phyloP scores from a whole-genome alignment of 106 monocot species.

The Platanthera zijinensis region DNA sequence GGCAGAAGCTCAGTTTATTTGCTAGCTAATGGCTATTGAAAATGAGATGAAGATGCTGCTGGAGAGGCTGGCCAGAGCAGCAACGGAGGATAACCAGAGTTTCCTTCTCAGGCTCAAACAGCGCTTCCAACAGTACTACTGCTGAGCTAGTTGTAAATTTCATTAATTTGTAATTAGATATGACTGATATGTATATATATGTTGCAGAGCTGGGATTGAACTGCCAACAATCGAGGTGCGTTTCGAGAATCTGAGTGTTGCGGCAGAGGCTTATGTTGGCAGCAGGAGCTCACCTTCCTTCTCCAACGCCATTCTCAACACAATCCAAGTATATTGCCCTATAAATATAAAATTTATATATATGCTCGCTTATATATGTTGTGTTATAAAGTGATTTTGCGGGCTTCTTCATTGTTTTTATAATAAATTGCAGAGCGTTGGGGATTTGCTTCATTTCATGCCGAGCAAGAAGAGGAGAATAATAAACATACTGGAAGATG shows the following conservation, averaged over 20 bases:
- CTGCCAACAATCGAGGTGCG: conserved; percentile 38
- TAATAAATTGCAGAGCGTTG: not conserved
- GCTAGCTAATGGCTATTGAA: too few relatives aligned
- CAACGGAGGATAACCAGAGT: too few relatives aligned
- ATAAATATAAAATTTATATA: not conserved
- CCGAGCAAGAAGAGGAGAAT: conserved; percentile 26
- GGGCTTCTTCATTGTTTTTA: not conserved
- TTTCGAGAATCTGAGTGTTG: conserved; percentile 24
- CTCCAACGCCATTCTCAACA: conserved; percentile 22
- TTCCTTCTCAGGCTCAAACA: too few relatives aligned
- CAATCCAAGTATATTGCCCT: conserved; percentile 13
- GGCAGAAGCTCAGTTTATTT: too few relatives aligned
- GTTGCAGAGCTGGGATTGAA: conserved; percentile 30
- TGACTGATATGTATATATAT: not conserved
- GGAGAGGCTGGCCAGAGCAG: too few relatives aligned
- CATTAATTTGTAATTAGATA: too few relatives aligned
- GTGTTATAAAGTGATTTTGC: not conserved
- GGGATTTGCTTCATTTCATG: not conserved
- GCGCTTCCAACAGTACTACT: too few relatives aligned
- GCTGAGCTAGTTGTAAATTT: too few relatives aligned
- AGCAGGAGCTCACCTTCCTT: conserved; percentile 31
- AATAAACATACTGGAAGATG: conserved; percentile 22
- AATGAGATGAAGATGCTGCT: too few relatives aligned
- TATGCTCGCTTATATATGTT: too few relatives aligned
- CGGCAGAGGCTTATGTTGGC: conserved; percentile 25